A percentile compares a stretch with the other conserved stretches of the same genome.
Conservation (phyloP, 495 filamentous ascomycete genomes). For the Lophiotrema nucula region DNA sequence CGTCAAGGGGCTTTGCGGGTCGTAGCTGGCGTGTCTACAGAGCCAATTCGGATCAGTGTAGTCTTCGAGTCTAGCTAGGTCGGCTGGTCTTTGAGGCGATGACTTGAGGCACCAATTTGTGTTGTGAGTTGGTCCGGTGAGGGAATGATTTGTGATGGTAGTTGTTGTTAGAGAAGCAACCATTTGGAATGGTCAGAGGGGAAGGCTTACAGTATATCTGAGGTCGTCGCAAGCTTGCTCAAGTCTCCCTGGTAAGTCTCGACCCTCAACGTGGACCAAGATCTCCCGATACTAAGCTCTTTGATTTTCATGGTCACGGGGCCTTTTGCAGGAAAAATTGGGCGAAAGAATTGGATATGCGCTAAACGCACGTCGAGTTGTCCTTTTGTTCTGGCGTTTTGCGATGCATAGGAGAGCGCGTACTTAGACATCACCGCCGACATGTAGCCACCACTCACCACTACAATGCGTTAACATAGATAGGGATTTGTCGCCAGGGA, state of each 20-base stretch:
- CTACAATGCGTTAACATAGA: background rate
- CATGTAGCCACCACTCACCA: background rate
- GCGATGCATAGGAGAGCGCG: background rate
- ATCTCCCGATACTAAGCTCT: conserved; percentile 5
- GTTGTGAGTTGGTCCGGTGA: no score
- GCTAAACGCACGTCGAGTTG: conserved; percentile 12
- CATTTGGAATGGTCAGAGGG: no score
- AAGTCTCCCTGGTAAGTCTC: background rate
- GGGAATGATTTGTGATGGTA: no score
- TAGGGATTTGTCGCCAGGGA: no score
- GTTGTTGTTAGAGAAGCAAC: no score
- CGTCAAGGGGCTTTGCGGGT: no score
- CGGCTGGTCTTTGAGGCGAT: no score
- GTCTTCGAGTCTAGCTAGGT: no score
- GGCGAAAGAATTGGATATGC: conserved; percentile 15
- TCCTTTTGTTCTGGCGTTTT: background rate
- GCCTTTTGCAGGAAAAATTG: conserved; percentile 6
- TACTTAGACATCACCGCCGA: background rate
- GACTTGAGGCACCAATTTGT: no score
- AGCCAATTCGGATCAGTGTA: no score
- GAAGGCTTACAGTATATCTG: conserved; percentile 2
- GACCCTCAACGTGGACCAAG: conserved; percentile 13
- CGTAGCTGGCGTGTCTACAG: no score
- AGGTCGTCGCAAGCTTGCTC: background rate
- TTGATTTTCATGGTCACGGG: conserved; percentile 4